Conservation (phyloP, 805 yeast species). For the Kazachstania viticola region DNA sequence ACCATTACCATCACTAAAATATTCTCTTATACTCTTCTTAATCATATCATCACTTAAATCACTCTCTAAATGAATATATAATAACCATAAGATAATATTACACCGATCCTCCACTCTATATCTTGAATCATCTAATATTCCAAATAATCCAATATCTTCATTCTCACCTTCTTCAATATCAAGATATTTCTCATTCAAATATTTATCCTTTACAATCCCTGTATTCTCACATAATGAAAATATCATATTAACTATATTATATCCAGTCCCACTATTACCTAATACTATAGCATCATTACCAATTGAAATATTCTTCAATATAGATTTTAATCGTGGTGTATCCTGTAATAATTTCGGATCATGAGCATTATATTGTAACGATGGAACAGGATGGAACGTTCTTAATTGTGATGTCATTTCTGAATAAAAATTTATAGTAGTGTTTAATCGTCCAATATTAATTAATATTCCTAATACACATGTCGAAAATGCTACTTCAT, state of each 20-base stretch:
- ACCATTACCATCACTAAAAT: slow-evolving; percentile 6
- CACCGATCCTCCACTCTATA: slow-evolving; percentile 59
- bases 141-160: slow-evolving; percentile 45
- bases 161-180: slow-evolving; percentile 12
- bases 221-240: slow-evolving; percentile 62
- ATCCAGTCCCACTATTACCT: slow-evolving; percentile 37
- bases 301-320: slow-evolving; percentile 41
- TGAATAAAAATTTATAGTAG: slow-evolving; percentile 87
- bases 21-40: slow-evolving; percentile 12
- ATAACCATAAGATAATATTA: slow-evolving; percentile 66
- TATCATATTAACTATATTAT: slow-evolving; percentile 66
- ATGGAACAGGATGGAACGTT: slow-evolving; percentile 89
- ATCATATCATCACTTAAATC: slow-evolving; percentile 42
- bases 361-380: slow-evolving; percentile 45
- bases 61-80: slow-evolving; percentile 74
- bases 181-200: slow-evolving; percentile 15
- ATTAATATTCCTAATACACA: slow-evolving; percentile 78
- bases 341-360: slow-evolving; percentile 77
- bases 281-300: slow-evolving; percentile 20
- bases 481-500: slow-evolving; percentile 53
- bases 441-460: slow-evolving; percentile 87
- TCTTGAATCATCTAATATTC: slow-evolving; percentile 53
- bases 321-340: slow-evolving; percentile 86
- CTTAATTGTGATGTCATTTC: slow-evolving; percentile 91
- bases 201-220: slow-evolving; percentile 34